Percentiles rank a stretch among this genome's conserved stretches.
Evolutionary conservation across 2,329 filamentous ascomycete species (phyloP).

Genomic region (Graphiopsis chlorocephala): DNA sequence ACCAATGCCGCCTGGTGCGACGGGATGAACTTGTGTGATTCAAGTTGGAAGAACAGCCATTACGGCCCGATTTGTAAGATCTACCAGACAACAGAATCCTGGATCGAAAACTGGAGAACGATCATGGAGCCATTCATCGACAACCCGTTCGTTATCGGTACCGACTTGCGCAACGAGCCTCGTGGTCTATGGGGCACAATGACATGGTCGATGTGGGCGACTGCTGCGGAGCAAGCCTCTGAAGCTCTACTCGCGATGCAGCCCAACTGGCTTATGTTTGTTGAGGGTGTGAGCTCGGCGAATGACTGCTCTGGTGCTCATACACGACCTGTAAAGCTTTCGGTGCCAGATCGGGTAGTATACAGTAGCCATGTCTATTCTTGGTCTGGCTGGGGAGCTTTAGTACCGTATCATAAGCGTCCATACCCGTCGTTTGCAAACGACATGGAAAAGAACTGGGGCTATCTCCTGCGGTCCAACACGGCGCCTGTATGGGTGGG

Average conservation of each 20-base stretch:
- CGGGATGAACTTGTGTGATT: constrained; percentile 65
- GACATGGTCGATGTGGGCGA: constrained; percentile 63
- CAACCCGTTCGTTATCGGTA: constrained; percentile 63
- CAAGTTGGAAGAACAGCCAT: constrained; percentile 65
- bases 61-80: constrained; percentile 60
- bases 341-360: constrained; percentile 56
- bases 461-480: constrained; percentile 57
- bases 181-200: constrained; percentile 68
- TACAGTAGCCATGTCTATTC: constrained; percentile 68
- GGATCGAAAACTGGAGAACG: constrained; percentile 64
- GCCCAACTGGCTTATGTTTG: constrained; percentile 63
- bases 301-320: constrained; percentile 62
- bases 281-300: constrained; percentile 65
- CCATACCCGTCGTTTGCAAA: constrained; percentile 60
- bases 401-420: constrained; percentile 58
- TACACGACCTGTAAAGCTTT: constrained; percentile 56
- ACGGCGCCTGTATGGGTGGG: constrained; percentile 66
- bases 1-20: constrained; percentile 68
- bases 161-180: constrained; percentile 67
- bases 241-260: constrained; percentile 61
- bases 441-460: constrained; percentile 66
- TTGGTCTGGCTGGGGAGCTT: constrained; percentile 65
- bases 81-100: constrained; percentile 61
- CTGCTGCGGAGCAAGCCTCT: constrained; percentile 61
- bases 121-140: constrained; percentile 59